Evolutionary conservation across 768 basidiomycete species (phyloP).

Genomic region (Xerocomellus chrysenteron): DNA sequence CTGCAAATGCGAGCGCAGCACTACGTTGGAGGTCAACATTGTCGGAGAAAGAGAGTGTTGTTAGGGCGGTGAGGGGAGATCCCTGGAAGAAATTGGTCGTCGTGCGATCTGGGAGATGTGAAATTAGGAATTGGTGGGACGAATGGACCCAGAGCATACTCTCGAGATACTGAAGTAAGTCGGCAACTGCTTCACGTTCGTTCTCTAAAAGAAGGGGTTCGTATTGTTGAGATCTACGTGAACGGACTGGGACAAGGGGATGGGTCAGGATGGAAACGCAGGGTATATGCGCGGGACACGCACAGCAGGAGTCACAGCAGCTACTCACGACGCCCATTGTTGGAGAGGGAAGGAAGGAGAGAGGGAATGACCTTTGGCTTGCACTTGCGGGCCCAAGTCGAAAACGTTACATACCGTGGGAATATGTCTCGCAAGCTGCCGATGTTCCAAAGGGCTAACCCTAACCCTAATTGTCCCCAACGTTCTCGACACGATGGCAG

Average conservation of each 20-base stretch:
- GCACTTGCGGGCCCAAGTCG: slow-evolving; percentile 11
- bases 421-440: slow-evolving; percentile 24
- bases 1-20: slow-evolving; percentile 96
- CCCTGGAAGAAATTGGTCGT: slow-evolving; percentile 99
- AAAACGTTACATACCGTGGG: slow-evolving; percentile 25
- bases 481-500: slow-evolving; percentile 54
- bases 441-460: slow-evolving; percentile 15
- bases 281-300: slow-evolving; percentile 30
- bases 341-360: background rate
- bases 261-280: slow-evolving; percentile 13
- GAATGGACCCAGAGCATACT: slow-evolving; percentile 53
- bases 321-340: slow-evolving; percentile 74
- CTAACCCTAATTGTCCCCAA: slow-evolving; percentile 25
- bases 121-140: background rate
- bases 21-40: slow-evolving; percentile 99
- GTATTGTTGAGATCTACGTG: slow-evolving; percentile 82
- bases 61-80: slow-evolving; percentile 86
- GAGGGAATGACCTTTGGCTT: slow-evolving; percentile 2
- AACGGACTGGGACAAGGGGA: slow-evolving; percentile 54
- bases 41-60: slow-evolving; percentile 97
- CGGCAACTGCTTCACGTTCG: slow-evolving; percentile 97
- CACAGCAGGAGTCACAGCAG: slow-evolving; percentile 85
- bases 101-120: slow-evolving; percentile 62
- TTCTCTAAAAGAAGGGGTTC: slow-evolving; percentile 87
- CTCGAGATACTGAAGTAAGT: slow-evolving; percentile 95